Evolutionary conservation across 805 yeast genomes (phyloP).

Genomic region (Cyberlindnera mycetangii): DNA sequence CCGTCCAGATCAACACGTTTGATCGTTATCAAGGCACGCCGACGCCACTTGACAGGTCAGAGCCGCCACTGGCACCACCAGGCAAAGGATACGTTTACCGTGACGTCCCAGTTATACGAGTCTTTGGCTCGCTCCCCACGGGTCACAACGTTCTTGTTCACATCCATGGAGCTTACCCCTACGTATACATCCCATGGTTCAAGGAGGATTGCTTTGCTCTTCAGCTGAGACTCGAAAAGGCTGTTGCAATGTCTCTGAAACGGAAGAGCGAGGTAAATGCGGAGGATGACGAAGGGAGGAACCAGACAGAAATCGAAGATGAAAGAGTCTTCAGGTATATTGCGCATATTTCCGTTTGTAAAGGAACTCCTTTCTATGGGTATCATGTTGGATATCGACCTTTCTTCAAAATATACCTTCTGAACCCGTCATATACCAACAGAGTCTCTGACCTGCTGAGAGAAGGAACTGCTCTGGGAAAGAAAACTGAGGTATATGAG

Average conservation of each 20-base stretch:
- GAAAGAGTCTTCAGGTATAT: conserved; percentile 39
- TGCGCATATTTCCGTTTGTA: conserved; percentile 61
- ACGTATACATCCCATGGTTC: conserved; percentile 62
- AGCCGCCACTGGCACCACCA: conserved; percentile 24
- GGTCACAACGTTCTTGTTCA: conserved; percentile 65
- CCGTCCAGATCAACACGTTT: conserved; percentile 57
- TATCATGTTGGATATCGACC: conserved; percentile 62
- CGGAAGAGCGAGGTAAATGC: conserved; percentile 14
- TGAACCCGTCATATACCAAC: conserved; percentile 57
- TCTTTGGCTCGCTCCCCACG: conserved; percentile 67
- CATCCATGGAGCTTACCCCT: conserved; percentile 83
- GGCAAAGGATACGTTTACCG: conserved; percentile 29
- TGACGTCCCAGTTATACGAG: conserved; percentile 71
- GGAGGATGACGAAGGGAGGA: conserved; percentile 2
- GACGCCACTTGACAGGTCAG: conserved; percentile 44
- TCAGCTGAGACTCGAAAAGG: conserved; percentile 42
- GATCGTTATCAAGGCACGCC: conserved; percentile 68
- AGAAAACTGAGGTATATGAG: conserved; percentile 57
- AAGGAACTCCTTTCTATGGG: conserved; percentile 83
- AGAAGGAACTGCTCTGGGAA: conserved; percentile 39
- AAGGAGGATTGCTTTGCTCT: conserved; percentile 43
- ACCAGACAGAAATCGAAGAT: conserved; percentile 5
- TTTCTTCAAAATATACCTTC: conserved; percentile 64
- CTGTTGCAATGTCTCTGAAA: conserved; percentile 38
- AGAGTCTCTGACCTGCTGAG: conserved; percentile 51